These are phyloP conservation scores for Venturiaceae sp. DNA, from an alignment of 2,329 filamentous ascomycete genomes.

Conservation along the genomic window DNA sequence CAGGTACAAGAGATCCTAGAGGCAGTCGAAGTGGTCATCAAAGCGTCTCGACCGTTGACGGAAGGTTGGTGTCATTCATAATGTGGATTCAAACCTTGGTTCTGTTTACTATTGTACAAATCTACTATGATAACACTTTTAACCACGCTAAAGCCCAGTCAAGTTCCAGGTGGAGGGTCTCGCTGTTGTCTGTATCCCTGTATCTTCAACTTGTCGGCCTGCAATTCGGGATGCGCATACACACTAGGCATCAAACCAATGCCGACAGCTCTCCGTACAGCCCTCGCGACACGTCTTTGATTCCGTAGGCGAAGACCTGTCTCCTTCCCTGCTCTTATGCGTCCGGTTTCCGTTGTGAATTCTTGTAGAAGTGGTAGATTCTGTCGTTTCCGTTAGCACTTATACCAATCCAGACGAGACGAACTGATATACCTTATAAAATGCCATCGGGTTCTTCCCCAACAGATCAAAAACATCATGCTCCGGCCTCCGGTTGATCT, in stretches of 20 bases:
- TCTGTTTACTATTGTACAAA: too few species aligned
- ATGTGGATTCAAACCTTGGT: too few species aligned
- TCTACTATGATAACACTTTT: too few species aligned
- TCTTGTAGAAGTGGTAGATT: slow-evolving; percentile 90
- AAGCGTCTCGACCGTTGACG: too few species aligned
- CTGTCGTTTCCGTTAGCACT: slow-evolving; percentile 33
- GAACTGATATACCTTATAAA: slow-evolving; percentile 67
- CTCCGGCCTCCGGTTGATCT: slow-evolving; percentile 39
- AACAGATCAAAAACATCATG: slow-evolving; percentile 70
- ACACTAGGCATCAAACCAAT: slow-evolving; percentile 88
- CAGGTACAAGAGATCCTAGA: too few species aligned
- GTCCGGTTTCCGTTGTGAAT: slow-evolving; percentile 74
- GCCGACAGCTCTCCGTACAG: slow-evolving; percentile 78
- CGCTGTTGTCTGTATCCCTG: background rate
- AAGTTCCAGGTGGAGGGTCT: too few species aligned
- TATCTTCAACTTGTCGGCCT: slow-evolving; percentile 29
- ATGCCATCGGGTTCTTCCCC: slow-evolving; percentile 67
- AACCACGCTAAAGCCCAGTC: too few species aligned
- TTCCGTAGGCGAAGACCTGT: slow-evolving; percentile 82
- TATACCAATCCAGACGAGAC: slow-evolving; percentile 1
- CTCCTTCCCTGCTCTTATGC: slow-evolving; percentile 65
- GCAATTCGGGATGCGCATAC: slow-evolving; percentile 76
- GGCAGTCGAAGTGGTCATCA: too few species aligned
- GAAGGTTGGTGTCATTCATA: too few species aligned
- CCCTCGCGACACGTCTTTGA: slow-evolving; percentile 88